Base-by-base conservation (phyloP, 1,284 basidiomycete genomes). In the Microbotryum saponariae region DNA sequence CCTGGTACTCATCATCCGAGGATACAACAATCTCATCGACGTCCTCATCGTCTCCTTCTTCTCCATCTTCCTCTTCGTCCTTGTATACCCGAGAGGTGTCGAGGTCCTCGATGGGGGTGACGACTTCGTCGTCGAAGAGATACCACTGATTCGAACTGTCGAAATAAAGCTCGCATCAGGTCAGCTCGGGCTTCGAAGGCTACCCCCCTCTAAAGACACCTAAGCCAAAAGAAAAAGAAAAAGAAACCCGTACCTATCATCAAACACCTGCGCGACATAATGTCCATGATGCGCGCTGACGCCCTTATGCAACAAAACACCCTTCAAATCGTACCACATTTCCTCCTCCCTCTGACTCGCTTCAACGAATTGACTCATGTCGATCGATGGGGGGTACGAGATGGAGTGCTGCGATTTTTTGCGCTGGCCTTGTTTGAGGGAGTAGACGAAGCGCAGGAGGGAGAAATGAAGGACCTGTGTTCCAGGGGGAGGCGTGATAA, bases 251-350 rank as follows among this genome's bases (percentile, higher is more conserved):
- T 71, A 92, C 89, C 76, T 75, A 50, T 80, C 78, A 73, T 93
- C 88, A 71, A 84, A 86, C 7, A 91, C 88, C 72, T 93, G 87
- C 31, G 89, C 89, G 70, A 90, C 86, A 71, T 96, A 96, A 73
- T 96, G 91, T 3, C 91, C 91, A 70, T 90, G 88, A 76, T 92
- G 88, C 14, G 91, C 91, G 76, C 89, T 87, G 10, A 81, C 71
- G 2, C 91, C 91, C 71, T 88, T 87, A 76, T 96, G 91, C 58
- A 89, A 75, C 10, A 96, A 76, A 10, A 94, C 83, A 7, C 88
- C 91, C 50, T 85, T 81, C 33, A 96, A 76, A 58, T 91, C 86
- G 71, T 94, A 96, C 23, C 82, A 72, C 3, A 70, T 79, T 74
- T 68, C 63, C 8, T 71, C 64, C n/a, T 56, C 49, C 4, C 42